phyloP scores from a whole-genome alignment of 306 rosid species.

The Vigna nakashimae region DNA sequence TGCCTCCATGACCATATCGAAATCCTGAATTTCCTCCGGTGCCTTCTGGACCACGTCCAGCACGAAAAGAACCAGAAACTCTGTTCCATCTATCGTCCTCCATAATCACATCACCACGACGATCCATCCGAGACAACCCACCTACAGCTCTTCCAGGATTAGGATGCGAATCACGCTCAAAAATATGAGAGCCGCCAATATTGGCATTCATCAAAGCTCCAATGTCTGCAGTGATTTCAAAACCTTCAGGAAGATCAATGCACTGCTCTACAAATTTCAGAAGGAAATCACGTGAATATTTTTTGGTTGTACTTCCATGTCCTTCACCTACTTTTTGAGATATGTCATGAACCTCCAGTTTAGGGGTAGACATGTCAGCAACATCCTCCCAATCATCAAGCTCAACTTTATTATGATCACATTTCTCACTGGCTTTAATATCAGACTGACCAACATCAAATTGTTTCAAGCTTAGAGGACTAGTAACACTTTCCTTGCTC shows the following conservation, averaged over 20 bases:
- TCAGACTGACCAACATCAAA: constrained; percentile 54
- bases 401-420: constrained; percentile 62
- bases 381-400: constrained; percentile 99
- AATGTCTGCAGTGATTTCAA: constrained; percentile 61
- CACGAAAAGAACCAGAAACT: constrained; percentile 46
- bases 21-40: constrained; percentile 61
- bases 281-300: constrained; percentile 90
- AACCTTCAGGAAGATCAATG: constrained; percentile 69
- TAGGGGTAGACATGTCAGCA: constrained; percentile 78
- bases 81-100: constrained; percentile 87
- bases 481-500: constrained; percentile 52
- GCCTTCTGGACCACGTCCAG: constrained; percentile 64
- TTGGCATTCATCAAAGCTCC: constrained; percentile 53
- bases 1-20: constrained; percentile 75
- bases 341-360: constrained; percentile 61
- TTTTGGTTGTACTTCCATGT: constrained; percentile 56
- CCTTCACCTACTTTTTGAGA: constrained; percentile 54
- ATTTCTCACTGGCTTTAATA: constrained; percentile 44
- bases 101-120: constrained; percentile 64
- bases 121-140: constrained; percentile 74
- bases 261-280: constrained; percentile 73
- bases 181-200: constrained; percentile 48
- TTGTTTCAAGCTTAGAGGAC: constrained; percentile 52
- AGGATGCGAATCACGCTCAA: constrained; percentile 69
- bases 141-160: constrained; percentile 74